Base-by-base conservation (phyloP, 208 protist genomes). In the Leishmania amazonensis region DNA sequence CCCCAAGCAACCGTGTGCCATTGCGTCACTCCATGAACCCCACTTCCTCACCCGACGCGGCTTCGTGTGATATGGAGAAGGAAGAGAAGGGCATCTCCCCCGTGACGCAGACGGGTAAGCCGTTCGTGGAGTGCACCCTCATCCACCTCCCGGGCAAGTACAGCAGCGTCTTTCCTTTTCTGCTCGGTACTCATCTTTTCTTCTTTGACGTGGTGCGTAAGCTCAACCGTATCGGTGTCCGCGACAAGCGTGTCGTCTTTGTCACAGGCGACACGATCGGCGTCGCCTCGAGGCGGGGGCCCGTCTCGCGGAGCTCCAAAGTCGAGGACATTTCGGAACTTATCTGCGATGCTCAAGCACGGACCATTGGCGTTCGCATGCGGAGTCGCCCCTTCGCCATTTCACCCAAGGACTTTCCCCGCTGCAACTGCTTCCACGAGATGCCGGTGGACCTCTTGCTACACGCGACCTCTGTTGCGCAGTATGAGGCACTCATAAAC, bases 381-480 rank as follows among this genome's bases (percentile, higher is more conserved):
- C 75, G 83, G 0, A 77, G n/a, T 9, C 79, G 72, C 0, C 88
- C 88, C 24, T 89, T 90, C 47, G 70, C 81, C 24, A 45, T 84
- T 2, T 9, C 53, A 71, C 47, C 73, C 54, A 35, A 74, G 17
- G 54, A 79, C 72, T 47, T 38, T 53, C 3, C 67, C 11, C 38
- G 49, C 58, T 58, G 65, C 72, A 73, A 79, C 53, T 75, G 76
- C 81, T 89, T 88, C 68, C 78, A 76, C 57, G 85, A 89, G 78
- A 89, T 92, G 86, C 85, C 88, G 13, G 88, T 92, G 13, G 88
- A 92, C 74, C 24, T 86, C 42, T 67, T 89, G 24, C 75, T 89
- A 13, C 85, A 84, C 51, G 54, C 73, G 6, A 57, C 75, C 13
- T 80, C 68, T 15, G 19, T 9, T 1, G 79, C 70, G n/a, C 78